phyloP scores from a whole-genome alignment of 345 rosid genomes.

The Rhodamnia rubescens region DNA sequence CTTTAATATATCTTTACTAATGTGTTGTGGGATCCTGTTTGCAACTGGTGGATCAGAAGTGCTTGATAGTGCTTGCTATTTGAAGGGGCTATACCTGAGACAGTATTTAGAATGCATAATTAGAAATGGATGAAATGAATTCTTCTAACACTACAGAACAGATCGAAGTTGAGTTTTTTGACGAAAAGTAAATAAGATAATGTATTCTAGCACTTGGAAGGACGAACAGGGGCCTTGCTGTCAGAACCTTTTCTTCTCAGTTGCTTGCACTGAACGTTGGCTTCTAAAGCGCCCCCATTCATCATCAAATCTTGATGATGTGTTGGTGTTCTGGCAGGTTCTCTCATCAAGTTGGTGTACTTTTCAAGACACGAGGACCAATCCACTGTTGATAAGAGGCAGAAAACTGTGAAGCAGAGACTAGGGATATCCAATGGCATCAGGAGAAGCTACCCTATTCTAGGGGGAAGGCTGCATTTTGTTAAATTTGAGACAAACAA shows the following conservation, averaged over 20 bases:
- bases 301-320: neutral
- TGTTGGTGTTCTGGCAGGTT: conserved; percentile 41
- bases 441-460: conserved; percentile 87
- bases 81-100: neutral
- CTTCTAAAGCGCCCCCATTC: neutral
- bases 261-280: neutral
- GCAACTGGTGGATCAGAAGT: neutral
- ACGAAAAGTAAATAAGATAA: neutral
- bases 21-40: neutral
- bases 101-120: neutral
- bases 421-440: conserved; percentile 63
- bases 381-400: conserved; percentile 50
- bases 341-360: conserved; percentile 89
- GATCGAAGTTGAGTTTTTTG: neutral
- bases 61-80: neutral
- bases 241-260: neutral
- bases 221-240: neutral
- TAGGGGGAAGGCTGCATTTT: conserved; percentile 96
- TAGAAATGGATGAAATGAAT: neutral
- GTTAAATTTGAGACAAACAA: conserved; percentile 92
- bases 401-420: conserved; percentile 66
- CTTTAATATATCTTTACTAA: neutral
- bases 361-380: conserved; percentile 93
- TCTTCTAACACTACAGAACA: neutral
- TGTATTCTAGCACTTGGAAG: neutral